phyloP scores from a whole-genome alignment of 2,329 filamentous ascomycete genomes.

The Alternaria incomplexa region DNA sequence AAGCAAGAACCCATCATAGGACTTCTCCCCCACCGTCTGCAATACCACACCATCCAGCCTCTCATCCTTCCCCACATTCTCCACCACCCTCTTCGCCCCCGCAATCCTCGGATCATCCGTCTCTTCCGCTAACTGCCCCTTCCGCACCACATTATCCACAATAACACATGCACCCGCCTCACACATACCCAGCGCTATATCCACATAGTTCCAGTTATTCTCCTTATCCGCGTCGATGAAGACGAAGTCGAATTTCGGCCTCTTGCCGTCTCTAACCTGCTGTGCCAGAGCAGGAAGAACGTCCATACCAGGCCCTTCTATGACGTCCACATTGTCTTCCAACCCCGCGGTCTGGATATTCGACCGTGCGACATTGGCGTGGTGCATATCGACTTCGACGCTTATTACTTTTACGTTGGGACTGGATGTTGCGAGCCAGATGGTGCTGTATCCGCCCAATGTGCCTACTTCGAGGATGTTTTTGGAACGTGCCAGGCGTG shows the following conservation, averaged over 20 bases:
- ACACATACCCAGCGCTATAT: conserved; percentile 52
- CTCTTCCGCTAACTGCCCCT: conserved; percentile 46
- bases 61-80: conserved; percentile 51
- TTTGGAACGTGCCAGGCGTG: conserved; percentile 33
- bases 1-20: conserved; percentile 55
- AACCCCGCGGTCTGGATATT: conserved; percentile 54
- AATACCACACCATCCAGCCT: conserved; percentile 53
- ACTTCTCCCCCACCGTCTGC: conserved; percentile 57
- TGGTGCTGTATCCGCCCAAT: conserved; percentile 60
- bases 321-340: conserved; percentile 52
- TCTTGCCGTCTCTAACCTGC: conserved; percentile 49
- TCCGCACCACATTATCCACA: conserved; percentile 59
- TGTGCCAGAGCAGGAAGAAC: conserved; percentile 49
- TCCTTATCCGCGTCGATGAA: conserved; percentile 62
- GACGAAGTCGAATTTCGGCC: conserved; percentile 56
- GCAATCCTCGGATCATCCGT: conserved; percentile 30
- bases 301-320: conserved; percentile 55
- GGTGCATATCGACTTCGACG: conserved; percentile 57
- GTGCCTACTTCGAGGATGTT: conserved; percentile 61
- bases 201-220: conserved; percentile 59
- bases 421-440: conserved; percentile 57
- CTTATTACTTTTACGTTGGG: conserved; percentile 54
- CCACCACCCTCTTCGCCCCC: conserved; percentile 50
- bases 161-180: conserved; percentile 52
- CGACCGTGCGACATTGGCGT: conserved; percentile 55